A percentile compares a stretch with the other conserved stretches of the same genome.
Conservation (phyloP, 2,329 filamentous ascomycete species). For the Trichoderma breve region DNA sequence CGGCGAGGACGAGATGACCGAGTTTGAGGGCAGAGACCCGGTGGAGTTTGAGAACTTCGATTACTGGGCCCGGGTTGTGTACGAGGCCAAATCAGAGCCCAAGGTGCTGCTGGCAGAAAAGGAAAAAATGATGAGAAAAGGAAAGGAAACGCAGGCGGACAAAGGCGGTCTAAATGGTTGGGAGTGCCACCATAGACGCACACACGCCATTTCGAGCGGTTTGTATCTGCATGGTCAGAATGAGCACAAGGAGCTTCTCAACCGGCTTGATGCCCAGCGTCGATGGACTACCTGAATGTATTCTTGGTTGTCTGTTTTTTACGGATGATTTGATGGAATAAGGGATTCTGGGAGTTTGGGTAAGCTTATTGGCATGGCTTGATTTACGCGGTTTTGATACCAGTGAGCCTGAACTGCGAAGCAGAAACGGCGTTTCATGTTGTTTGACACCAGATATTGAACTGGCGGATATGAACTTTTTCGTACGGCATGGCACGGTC, state of each 20-base stretch:
- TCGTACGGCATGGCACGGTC: not conserved
- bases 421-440: not conserved
- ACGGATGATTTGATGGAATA: not conserved
- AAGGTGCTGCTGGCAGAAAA: conserved; percentile 33
- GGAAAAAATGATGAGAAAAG: conserved; percentile 29
- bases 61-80: not conserved
- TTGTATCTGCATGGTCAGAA: conserved; percentile 69
- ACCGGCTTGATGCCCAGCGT: conserved; percentile 56
- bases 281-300: not conserved
- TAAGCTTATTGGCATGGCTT: not conserved
- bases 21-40: conserved; percentile 24
- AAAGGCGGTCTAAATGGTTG: conserved; percentile 63
- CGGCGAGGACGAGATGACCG: conserved; percentile 67
- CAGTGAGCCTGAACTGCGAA: not conserved
- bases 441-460: not conserved
- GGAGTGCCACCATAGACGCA: conserved; percentile 52
- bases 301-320: not conserved
- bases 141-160: conserved; percentile 73
- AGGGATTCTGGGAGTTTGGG: not conserved
- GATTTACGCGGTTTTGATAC: not conserved
- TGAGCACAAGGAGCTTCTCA: conserved; percentile 75
- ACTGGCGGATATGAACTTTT: not conserved
- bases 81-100: conserved; percentile 45
- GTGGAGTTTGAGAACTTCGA: conserved; percentile 41
- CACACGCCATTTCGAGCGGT: conserved; percentile 42